These are phyloP conservation scores for Amylostereum chailletii DNA, from an alignment of 1,284 basidiomycete genomes.

Conservation along the genomic window DNA sequence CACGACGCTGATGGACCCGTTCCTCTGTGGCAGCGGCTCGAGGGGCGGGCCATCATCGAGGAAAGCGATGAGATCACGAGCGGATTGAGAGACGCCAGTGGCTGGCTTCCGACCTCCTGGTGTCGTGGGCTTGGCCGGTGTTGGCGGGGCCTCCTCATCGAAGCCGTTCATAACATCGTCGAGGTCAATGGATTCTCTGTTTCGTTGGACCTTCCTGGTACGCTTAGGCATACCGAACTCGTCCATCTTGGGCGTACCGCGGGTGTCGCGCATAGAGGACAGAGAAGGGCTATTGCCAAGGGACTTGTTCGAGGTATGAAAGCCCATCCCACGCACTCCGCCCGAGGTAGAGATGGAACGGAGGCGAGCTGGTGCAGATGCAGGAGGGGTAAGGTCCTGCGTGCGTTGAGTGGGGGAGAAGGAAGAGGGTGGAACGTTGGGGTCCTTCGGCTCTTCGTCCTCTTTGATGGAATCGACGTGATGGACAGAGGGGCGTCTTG, in stretches of 20 bases:
- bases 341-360: constrained; percentile 20
- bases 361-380: constrained; percentile 8
- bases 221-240: constrained; percentile 22
- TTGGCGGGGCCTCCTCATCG: constrained; percentile 40
- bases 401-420: constrained; percentile 36
- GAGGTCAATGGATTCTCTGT: constrained; percentile 61
- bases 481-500: constrained; percentile 27
- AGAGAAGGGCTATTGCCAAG: neutral
- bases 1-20: constrained; percentile 23
- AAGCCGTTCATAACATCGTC: constrained; percentile 66
- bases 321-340: constrained; percentile 7
- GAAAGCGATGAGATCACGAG: constrained; percentile 62
- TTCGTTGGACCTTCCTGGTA: constrained; percentile 41
- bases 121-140: constrained; percentile 13
- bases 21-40: constrained; percentile 15
- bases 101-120: constrained; percentile 10
- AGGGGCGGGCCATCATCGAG: constrained; percentile 54
- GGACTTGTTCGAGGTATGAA: constrained; percentile 4
- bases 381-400: constrained; percentile 17
- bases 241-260: constrained; percentile 3
- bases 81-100: constrained; percentile 31
- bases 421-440: constrained; percentile 16
- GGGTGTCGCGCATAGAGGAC: neutral
- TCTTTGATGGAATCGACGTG: constrained; percentile 54
- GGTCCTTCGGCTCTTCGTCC: constrained; percentile 26